Evolutionary conservation across 106 monocot species (phyloP), one percentile per base, ranked within the genome.

Genomic region (Narthecium ossifragum): DNA sequence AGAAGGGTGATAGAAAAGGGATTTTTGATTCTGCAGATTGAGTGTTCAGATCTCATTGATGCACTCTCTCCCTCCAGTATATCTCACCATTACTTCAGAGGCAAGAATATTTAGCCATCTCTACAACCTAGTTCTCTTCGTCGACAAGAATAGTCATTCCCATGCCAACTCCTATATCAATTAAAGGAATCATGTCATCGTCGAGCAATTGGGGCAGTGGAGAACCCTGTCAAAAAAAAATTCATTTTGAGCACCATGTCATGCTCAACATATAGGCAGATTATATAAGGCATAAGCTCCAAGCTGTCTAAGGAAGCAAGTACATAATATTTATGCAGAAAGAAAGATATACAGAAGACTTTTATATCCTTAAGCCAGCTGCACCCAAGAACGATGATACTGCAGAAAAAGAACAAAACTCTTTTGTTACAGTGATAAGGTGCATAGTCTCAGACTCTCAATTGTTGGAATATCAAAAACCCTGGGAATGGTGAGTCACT

Each of bases 161-260:
- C 5, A 68, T 45, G 30, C 69, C 65, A 26, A 84, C 57, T 32
- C 87, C 91, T 53, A 82, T 53, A 34, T 98, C 91, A 55, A 81
- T 34, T 45, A 91, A 22, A 59, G 86, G 17, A 30, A 69, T 73
- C 83, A 79, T 88, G 29, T 91, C 98, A 40, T 90, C 98, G 43
- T 85, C 84, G 31, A 98, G 74, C 36, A 77, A 57, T 53, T 49
- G 61, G 15, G 87, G 91, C 18, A 87, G 27, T 17, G 98, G 91
- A 17, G 79, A 91, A 31, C 84, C 84, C 98, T 98, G 70, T 60
- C 24, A 51, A 11, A 48, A 57, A 72, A 18, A 62, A 62, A 29
- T 64, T 4, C 27, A 18, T 45, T 38, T 10, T 25, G 22, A 59
- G 41, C n/a, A n/a, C n/a, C n/a, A n/a, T n/a, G n/a, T n/a, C n/a